Conservation (phyloP, 768 basidiomycete genomes). For the Podaxis sp. region DNA sequence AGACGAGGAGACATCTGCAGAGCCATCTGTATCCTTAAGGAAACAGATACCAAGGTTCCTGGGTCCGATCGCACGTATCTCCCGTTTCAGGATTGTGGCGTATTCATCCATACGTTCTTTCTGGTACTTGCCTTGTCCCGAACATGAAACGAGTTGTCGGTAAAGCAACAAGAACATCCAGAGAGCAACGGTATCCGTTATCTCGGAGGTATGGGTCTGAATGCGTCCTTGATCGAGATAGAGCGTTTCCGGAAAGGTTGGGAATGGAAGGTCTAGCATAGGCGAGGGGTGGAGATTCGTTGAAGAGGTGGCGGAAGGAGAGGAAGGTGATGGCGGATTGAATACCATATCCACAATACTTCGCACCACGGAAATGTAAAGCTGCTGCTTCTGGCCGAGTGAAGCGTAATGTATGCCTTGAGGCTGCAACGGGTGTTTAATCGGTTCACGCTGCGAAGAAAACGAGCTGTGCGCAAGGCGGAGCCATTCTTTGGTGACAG, state of each 20-base stretch:
- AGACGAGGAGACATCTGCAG: conserved; percentile 10
- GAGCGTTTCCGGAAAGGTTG: conserved; percentile 65
- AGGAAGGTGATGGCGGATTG: conserved; percentile 39
- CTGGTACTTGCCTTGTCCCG: conserved; percentile 19
- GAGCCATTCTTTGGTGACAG: conserved; percentile 67
- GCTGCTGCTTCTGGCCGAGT: conserved; percentile 52
- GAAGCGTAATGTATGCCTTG: conserved; percentile 41
- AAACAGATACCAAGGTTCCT: conserved; percentile 64
- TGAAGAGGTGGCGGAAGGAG: conserved; percentile 31
- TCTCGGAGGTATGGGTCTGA: conserved; percentile 64
- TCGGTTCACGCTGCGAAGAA: conserved; percentile 37
- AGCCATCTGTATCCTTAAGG: conserved; percentile 26
- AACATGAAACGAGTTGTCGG: conserved; percentile 64
- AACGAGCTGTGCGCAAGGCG: conserved; percentile 48
- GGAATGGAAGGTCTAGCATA: conserved; percentile 14
- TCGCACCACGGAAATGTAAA: conserved; percentile 55
- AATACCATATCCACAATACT: conserved; percentile 70
- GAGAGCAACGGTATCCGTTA: conserved; percentile 68
- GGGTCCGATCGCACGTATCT: conserved; percentile 73
- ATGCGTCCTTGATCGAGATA: conserved; percentile 80
- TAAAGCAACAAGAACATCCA: conserved; percentile 83
- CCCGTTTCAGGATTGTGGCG: conserved; percentile 54
- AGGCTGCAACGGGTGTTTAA: conserved; percentile 45
- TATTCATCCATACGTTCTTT: conserved; percentile 11
- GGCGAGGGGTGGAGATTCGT: conserved; percentile 24